phyloP scores from a whole-genome alignment of 805 yeast species.

The Komagataella mondaviorum region DNA sequence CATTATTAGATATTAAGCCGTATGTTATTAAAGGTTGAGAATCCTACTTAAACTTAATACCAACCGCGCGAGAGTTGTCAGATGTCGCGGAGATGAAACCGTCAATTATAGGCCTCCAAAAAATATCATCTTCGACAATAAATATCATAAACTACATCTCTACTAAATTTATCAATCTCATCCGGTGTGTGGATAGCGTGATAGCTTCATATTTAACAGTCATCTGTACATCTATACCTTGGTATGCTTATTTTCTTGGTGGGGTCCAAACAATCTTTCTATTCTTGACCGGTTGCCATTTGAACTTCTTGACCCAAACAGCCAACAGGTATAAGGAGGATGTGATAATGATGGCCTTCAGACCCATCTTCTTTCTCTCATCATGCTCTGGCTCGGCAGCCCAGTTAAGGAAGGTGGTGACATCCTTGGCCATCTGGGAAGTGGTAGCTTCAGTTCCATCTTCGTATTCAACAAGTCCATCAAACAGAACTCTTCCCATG shows the following conservation, averaged over 20 bases:
- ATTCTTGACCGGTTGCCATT: conserved; percentile 93
- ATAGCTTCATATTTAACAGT: neutral
- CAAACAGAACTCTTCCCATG: conserved; percentile 97
- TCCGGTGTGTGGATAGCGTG: neutral
- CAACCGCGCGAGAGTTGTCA: neutral
- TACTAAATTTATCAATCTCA: neutral
- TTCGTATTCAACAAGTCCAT: conserved; percentile 94
- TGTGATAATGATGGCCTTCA: conserved; percentile 75
- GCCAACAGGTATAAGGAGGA: conserved; percentile 72
- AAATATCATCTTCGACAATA: neutral
- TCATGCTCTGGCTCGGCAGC: conserved; percentile 98
- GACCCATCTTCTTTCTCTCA: conserved; percentile 93
- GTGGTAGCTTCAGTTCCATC: conserved; percentile 99
- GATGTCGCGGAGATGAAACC: neutral
- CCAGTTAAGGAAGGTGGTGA: conserved; percentile 92
- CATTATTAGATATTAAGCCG: neutral
- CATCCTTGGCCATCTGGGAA: conserved; percentile 99
- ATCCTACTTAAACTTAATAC: neutral
- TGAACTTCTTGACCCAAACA: conserved; percentile 92
- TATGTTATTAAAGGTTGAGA: neutral
- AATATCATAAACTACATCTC: neutral
- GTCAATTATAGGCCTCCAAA: neutral
- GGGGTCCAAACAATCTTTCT: conserved; percentile 90
- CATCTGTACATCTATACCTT: neutral
- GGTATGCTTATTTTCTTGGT: conserved; percentile 48